Conservation (phyloP, 1,284 basidiomycete genomes). For the Apiotrichum siamense region DNA sequence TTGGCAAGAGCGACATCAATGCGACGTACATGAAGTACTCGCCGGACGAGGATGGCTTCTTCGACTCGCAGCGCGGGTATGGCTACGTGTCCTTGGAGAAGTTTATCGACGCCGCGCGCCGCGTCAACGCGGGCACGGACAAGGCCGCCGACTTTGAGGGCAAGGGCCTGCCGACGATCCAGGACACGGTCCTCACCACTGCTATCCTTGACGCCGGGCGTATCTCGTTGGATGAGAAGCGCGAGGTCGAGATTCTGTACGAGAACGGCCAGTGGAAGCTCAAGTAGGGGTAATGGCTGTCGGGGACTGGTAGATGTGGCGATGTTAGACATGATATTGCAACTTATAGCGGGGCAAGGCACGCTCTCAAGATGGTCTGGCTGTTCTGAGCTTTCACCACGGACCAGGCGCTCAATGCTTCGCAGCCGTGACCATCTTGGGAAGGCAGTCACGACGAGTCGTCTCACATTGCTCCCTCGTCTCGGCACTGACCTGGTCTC, state of each 20-base stretch:
- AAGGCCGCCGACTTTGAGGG: conserved; percentile 65
- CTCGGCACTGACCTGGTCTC: too few relatives aligned
- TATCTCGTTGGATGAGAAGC: conserved; percentile 78
- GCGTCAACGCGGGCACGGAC: conserved; percentile 64
- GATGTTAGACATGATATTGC: too few relatives aligned
- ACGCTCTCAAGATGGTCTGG: too few relatives aligned
- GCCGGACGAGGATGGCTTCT: conserved; percentile 81
- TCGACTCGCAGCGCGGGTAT: conserved; percentile 87
- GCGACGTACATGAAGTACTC: conserved; percentile 58
- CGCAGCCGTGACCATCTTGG: too few relatives aligned
- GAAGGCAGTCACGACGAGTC: too few relatives aligned
- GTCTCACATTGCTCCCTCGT: too few relatives aligned
- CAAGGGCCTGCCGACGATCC: conserved; percentile 77
- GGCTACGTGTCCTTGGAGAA: conserved; percentile 85
- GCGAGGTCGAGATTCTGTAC: conserved; percentile 69
- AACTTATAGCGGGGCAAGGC: too few relatives aligned
- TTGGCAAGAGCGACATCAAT: conserved; percentile 55
- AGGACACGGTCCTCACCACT: conserved; percentile 67
- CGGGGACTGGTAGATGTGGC: too few relatives aligned
- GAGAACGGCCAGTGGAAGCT: conserved; percentile 61
- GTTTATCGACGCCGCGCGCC: conserved; percentile 56
- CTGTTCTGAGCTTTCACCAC: too few relatives aligned
- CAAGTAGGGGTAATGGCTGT: neutral
- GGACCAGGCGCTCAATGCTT: too few relatives aligned
- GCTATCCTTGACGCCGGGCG: conserved; percentile 87